These are phyloP conservation scores for Colletotrichum noveboracense DNA, from an alignment of 2,329 filamentous ascomycete species.

Conservation along the genomic window DNA sequence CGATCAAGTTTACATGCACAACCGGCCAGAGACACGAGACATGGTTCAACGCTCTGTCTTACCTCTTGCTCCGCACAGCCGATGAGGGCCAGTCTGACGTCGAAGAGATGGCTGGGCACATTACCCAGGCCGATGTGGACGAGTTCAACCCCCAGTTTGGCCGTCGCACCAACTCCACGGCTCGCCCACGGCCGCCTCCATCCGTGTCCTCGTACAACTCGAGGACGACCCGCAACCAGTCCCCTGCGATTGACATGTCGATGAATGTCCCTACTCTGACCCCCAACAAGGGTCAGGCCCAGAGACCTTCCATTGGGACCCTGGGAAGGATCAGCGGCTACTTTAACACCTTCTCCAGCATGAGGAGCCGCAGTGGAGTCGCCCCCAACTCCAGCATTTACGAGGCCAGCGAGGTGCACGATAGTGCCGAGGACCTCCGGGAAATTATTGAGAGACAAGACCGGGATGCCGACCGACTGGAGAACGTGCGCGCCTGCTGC, in stretches of 20 bases:
- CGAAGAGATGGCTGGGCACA: slow-evolving; percentile 61
- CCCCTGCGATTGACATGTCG: slow-evolving; percentile 56
- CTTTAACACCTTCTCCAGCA: slow-evolving; percentile 61
- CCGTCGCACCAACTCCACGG: slow-evolving; percentile 31
- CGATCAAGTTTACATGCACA: slow-evolving; percentile 91
- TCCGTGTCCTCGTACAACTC: slow-evolving; percentile 86
- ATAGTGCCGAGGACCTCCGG: slow-evolving; percentile 84
- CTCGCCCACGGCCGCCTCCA: slow-evolving; percentile 57
- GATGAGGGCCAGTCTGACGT: slow-evolving; percentile 66
- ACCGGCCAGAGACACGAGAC: slow-evolving; percentile 96
- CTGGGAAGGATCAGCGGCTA: slow-evolving; percentile 66
- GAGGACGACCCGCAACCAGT: slow-evolving; percentile 70
- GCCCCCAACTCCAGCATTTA: slow-evolving; percentile 57
- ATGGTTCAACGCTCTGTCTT: slow-evolving; percentile 97
- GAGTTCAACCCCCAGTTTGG: slow-evolving; percentile 81
- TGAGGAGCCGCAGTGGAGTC: slow-evolving; percentile 56
- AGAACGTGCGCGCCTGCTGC: slow-evolving; percentile 97
- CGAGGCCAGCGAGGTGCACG: slow-evolving; percentile 67
- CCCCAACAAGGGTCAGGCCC: slow-evolving; percentile 48
- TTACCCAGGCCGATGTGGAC: slow-evolving; percentile 67
- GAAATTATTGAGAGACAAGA: slow-evolving; percentile 81
- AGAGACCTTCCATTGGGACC: slow-evolving; percentile 48
- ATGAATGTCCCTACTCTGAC: slow-evolving; percentile 63
- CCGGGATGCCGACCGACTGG: slow-evolving; percentile 77
- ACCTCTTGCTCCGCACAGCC: slow-evolving; percentile 81